Evolutionary conservation across 257 asterid genomes (phyloP).

Genomic region (Paulownia fortunei): DNA sequence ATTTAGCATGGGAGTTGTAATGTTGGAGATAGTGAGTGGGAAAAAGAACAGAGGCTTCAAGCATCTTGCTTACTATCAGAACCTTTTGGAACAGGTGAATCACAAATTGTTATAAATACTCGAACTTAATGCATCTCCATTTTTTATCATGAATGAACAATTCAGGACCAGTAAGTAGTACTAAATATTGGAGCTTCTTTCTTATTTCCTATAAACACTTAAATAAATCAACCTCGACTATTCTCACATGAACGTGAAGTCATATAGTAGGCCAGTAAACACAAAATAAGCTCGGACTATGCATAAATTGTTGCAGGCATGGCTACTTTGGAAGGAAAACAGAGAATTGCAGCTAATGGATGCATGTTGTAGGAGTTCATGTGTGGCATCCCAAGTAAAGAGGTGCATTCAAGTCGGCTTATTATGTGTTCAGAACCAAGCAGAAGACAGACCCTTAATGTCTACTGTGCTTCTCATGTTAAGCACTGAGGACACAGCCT

Average conservation of each 20-base stretch:
- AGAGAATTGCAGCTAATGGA: conserved; percentile 26
- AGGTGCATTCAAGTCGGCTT: conserved; percentile 30
- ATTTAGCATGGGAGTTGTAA: conserved; percentile 32
- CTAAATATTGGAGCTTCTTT: background rate
- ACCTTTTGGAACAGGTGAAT: conserved; percentile 30
- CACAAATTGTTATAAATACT: background rate
- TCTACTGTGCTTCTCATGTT: conserved; percentile 31
- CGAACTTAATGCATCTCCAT: background rate
- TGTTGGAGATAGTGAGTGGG: conserved; percentile 35
- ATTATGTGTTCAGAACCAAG: conserved; percentile 21
- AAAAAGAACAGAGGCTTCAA: conserved; percentile 21
- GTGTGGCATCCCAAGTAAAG: conserved; percentile 18
- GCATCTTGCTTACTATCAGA: background rate
- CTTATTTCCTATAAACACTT: background rate
- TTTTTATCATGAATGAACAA: background rate
- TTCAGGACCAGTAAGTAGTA: background rate
- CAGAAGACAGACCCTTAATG: conserved; percentile 26
- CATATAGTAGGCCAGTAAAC: no score
- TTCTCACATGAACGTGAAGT: no score
- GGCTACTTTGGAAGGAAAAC: conserved; percentile 12
- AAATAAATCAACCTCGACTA: background rate
- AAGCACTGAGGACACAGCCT: background rate
- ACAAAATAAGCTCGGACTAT: no score
- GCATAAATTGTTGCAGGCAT: conserved; percentile 3
- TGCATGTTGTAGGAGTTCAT: background rate